phyloP scores from a whole-genome alignment of 1,139 yeast species.

The Suhomyces bolitotheri region DNA sequence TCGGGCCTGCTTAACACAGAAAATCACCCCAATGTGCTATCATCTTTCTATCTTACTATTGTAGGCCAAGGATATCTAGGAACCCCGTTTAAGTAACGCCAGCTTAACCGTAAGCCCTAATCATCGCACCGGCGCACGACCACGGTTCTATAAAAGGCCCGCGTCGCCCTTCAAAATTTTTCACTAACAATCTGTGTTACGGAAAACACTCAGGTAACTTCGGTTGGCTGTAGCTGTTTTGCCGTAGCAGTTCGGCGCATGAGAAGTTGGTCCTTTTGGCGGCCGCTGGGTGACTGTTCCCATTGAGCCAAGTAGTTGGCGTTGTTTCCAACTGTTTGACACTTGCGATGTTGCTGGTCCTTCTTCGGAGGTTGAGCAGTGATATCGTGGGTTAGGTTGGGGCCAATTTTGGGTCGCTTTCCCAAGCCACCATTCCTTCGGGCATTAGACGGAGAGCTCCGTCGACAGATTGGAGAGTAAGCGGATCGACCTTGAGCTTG shows the following conservation, averaged over 20 bases:
- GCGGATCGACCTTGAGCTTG: conserved; percentile 72
- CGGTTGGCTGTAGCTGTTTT: conserved; percentile 41
- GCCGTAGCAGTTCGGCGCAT: conserved; percentile 68
- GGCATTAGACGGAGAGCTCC: conserved; percentile 76
- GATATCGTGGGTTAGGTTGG: conserved; percentile 24
- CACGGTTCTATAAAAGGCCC: conserved; percentile 4
- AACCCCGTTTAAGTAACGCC: no score
- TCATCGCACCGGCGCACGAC: conserved; percentile 5
- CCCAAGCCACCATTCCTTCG: conserved; percentile 20
- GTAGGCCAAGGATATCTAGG: no score
- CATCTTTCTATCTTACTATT: no score
- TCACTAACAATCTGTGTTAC: conserved; percentile 52
- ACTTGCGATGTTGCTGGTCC: conserved; percentile 43
- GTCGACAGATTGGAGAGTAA: conserved; percentile 77
- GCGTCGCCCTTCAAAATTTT: conserved; percentile 12
- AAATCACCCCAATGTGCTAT: no score
- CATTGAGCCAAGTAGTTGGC: conserved; percentile 24
- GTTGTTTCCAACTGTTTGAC: conserved; percentile 28
- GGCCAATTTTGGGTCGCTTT: conserved; percentile 20
- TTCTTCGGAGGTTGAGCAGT: conserved; percentile 59
- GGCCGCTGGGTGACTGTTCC: no score
- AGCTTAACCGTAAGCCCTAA: conserved; percentile 7
- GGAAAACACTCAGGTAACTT: conserved; percentile 42
- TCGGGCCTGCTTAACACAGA: no score
- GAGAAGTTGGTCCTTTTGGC: conserved; percentile 59